Evolutionary conservation across 257 asterid species (phyloP).

Genomic region (Salvia miltiorrhiza): DNA sequence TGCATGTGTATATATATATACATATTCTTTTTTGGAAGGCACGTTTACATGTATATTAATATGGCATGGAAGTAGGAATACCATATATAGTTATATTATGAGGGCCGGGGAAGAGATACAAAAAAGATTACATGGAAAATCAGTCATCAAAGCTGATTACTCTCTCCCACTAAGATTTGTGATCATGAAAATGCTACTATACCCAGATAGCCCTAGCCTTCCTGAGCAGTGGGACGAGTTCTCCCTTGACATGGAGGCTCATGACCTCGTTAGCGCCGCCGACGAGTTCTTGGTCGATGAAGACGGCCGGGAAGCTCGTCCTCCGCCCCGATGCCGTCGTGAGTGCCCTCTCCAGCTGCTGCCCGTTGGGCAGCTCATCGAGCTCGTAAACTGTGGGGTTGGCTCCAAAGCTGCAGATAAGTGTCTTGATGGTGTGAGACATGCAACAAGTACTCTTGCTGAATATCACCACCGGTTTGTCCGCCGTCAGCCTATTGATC

Average conservation of each 20-base stretch:
- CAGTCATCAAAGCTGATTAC: conserved; percentile 8
- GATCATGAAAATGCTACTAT: conserved; percentile 26
- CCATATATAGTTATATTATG: background rate
- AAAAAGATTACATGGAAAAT: conserved; percentile 23
- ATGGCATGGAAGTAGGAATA: background rate
- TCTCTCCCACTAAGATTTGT: background rate
- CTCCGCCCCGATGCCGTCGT: conserved; percentile 27
- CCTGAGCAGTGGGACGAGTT: conserved; percentile 61
- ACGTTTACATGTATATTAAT: background rate
- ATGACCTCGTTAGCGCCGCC: conserved; percentile 76
- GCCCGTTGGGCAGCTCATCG: conserved; percentile 59
- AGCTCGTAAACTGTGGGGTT: conserved; percentile 56
- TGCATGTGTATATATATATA: too few species aligned
- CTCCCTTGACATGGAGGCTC: conserved; percentile 72
- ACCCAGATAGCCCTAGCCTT: conserved; percentile 82
- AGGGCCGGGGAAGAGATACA: background rate
- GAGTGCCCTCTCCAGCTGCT: conserved; percentile 54
- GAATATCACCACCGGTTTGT: conserved; percentile 74
- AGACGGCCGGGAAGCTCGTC: conserved; percentile 56
- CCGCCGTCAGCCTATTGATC: conserved; percentile 44
- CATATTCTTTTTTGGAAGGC: too few species aligned
- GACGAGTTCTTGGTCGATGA: conserved; percentile 52
- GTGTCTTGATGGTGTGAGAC: conserved; percentile 58
- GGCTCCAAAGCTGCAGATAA: conserved; percentile 68
- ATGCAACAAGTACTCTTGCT: conserved; percentile 72